phyloP scores from a whole-genome alignment of 2,329 filamentous ascomycete species.

The Cladophialophora psammophila region DNA sequence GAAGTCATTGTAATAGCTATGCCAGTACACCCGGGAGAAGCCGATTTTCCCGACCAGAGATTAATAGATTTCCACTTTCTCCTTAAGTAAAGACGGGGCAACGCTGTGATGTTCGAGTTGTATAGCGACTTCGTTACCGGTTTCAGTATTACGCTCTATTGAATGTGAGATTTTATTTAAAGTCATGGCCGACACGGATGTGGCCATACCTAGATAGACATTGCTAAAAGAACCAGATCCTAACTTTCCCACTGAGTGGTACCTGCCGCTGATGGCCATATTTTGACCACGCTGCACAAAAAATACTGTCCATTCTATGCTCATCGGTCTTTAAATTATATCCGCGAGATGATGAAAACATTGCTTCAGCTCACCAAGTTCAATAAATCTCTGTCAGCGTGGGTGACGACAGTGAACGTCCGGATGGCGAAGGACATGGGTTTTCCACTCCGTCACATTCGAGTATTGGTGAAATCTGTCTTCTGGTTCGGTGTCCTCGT shows the following conservation, averaged over 20 bases:
- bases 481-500: neutral
- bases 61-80: constrained; percentile 36
- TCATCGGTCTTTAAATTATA: constrained; percentile 4
- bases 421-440: neutral
- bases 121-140: constrained; percentile 39
- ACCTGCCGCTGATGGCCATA: constrained; percentile 25
- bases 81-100: constrained; percentile 34
- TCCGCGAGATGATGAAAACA: too few species aligned
- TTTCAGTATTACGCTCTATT: constrained; percentile 31
- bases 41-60: constrained; percentile 30
- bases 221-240: constrained; percentile 31
- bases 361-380: too few species aligned
- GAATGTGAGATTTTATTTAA: neutral
- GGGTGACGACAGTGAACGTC: neutral
- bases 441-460: neutral
- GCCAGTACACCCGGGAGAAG: constrained; percentile 32
- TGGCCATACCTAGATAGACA: constrained; percentile 28
- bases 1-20: constrained; percentile 32
- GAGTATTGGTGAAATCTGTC: neutral
- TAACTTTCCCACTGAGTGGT: constrained; percentile 24
- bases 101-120: constrained; percentile 38
- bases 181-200: neutral
- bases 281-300: constrained; percentile 25
- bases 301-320: constrained; percentile 24
- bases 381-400: too few species aligned